Evolutionary conservation across 768 basidiomycete species (phyloP).

Genomic region (Mycena galopus): DNA sequence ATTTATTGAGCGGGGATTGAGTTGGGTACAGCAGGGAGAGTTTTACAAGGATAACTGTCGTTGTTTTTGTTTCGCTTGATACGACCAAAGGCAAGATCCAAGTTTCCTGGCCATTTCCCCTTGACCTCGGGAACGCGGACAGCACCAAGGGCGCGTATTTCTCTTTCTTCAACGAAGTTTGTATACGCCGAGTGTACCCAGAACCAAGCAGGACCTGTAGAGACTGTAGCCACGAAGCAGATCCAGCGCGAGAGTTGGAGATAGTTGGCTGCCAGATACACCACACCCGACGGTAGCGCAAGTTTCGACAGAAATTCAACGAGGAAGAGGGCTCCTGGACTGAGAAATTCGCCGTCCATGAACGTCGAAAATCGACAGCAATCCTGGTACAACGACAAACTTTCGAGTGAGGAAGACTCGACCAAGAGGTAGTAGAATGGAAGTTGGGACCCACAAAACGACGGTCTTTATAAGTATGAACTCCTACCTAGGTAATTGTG

Average conservation of each 20-base stretch:
- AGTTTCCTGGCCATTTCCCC: not conserved
- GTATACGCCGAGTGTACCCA: not conserved
- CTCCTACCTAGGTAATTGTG: no score
- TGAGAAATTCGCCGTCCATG: not conserved
- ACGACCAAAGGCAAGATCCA: not conserved
- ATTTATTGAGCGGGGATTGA: not conserved
- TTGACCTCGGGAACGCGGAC: not conserved
- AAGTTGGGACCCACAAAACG: no score
- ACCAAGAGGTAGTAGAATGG: no score
- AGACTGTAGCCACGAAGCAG: not conserved
- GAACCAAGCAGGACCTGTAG: not conserved
- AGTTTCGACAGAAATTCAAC: not conserved
- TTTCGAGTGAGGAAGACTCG: no score
- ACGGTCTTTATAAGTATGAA: no score
- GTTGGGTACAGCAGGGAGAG: not conserved
- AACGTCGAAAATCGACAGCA: not conserved
- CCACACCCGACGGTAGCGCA: not conserved
- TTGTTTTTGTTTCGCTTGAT: not conserved
- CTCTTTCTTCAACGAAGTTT: not conserved
- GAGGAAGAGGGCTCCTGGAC: slow-evolving; percentile 2
- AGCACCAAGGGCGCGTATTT: not conserved
- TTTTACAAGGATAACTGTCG: slow-evolving; percentile 5
- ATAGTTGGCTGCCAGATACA: not conserved
- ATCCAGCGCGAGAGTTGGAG: not conserved
- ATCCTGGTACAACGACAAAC: no score